Percentiles rank a stretch among this genome's conserved stretches.
Conservation (phyloP, 75 land plant genomes). For the Pseudotsuga menziesii region DNA sequence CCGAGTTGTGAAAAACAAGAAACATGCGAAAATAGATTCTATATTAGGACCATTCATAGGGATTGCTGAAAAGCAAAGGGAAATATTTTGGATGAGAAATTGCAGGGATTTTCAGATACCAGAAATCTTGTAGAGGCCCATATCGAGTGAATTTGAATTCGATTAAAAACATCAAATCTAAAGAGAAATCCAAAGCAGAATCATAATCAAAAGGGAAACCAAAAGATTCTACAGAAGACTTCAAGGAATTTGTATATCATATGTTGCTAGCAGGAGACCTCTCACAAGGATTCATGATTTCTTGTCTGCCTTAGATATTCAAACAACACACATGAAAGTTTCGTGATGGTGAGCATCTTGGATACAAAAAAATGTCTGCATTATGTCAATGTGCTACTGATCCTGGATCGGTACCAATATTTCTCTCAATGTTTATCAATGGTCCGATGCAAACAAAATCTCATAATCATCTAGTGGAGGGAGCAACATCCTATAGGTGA, state of each 20-base stretch:
- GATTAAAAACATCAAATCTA: not conserved
- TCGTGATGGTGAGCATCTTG: not conserved
- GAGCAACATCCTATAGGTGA: too few relatives aligned
- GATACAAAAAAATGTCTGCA: not conserved
- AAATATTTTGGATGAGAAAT: too few relatives aligned
- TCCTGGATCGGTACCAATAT: not conserved
- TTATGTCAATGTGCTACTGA: not conserved
- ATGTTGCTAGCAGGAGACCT: not conserved
- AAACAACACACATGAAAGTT: not conserved
- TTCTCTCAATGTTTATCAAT: not conserved
- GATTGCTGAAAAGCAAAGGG: too few relatives aligned
- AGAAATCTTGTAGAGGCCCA: too few relatives aligned
- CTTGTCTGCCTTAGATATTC: not conserved
- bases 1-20: too few relatives aligned
- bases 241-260: not conserved
- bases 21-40: too few relatives aligned
- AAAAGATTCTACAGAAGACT: not conserved
- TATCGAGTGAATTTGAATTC: not conserved
- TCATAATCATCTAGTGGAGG: too few relatives aligned
- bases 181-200: not conserved
- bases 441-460: too few relatives aligned
- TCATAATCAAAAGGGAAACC: not conserved
- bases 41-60: too few relatives aligned
- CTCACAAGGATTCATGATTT: not conserved
- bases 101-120: too few relatives aligned